Base-by-base conservation (phyloP, 768 basidiomycete species). In the Pholiota microspora region DNA sequence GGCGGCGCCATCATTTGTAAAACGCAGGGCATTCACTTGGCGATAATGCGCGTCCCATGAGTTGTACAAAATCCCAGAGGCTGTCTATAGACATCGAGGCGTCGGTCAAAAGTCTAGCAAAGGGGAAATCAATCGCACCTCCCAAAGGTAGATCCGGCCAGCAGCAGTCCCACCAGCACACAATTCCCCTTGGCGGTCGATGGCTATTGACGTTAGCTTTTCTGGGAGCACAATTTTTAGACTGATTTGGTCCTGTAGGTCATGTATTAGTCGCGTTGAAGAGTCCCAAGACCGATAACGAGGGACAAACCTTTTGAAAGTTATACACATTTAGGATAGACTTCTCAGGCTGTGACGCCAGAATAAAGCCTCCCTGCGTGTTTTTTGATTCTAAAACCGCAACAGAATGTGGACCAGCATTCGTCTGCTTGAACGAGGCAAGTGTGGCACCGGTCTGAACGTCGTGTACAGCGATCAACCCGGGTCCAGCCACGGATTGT, bases 31-130 rank as follows among this genome's bases (percentile, higher is more conserved):
- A 56, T 83, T 89, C 49, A 98, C 81, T 66, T 85, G 80, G 54
- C 96, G 89, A 73, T 98, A 99, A 69, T 98, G 96, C 15, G 95
- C 95, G 56, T 98, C 95, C 85, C 94, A 94, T 0, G 90, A 82
- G 61, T 88, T 85, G 75, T 86, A 93, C 44, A 98, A 74, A 50
- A 95, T 86, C n/a, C 95, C 95, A n/a, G 95, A 97, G 8, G 89
- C 78, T 60, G 93, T 77, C 94, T 97, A 16, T 31, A 38, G 45
- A 27, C 36, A 35, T 21, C 60, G 21, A 51, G 52, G 40, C 55
- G 51, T 46, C 34, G 51, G 23, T 16, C n/a, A 23, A 47, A 25
- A 15, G 18, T 23, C 24, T 21, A 46, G 40, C n/a, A 54, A 28
- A 29, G 18, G 45, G 9, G 31, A 40, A 36, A 44, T 4, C 8